Evolutionary conservation across 1,284 basidiomycete genomes (phyloP), one percentile per base, ranked within the genome.

Genomic region (Psilocybe mexicana): DNA sequence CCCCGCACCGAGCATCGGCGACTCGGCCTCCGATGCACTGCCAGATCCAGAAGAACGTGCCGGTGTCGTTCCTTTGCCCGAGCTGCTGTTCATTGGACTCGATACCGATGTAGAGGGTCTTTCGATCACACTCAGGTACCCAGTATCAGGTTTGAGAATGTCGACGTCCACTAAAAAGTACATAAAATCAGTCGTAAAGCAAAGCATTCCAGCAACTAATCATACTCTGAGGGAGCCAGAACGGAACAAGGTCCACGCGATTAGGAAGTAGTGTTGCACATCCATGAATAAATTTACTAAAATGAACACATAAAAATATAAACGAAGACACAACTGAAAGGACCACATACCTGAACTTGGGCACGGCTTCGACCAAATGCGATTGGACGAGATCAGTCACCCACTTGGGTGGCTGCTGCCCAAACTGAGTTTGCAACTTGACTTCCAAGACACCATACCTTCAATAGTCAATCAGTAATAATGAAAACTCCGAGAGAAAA

Each of bases 331-430:
- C 23, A 28, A 24, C 26, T 23, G 36, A 53, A 7, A 18, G 8
- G 44, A 43, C 2, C 14, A 63, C 74, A 56, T 64, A 86, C 87
- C 87, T 93, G 78, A 93, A 93, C 75, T 96, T 96, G 30, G 93
- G 93, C 3, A 96, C 91, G 18, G 93, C 92, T 70, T 96, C 94
- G 6, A 97, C 96, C 4, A 99, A 79, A 76, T 98, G 95, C 52
- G 92, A 94, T 67, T 91, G 87, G 43, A 99, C 95, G 8, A 99
- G 84, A 61, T 99, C 95, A 10, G 90, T 89, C 35, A 99, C 95
- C 96, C 96, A 99, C 69, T 92, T 82, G 0, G 96, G 96, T 4
- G 97, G 96, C 72, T 98, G 87, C 72, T 98, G 96, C 1, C 97
- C 96, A 63, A 92, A 83, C 71, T 98, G 95, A 6, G 96, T 99